Percentiles rank a stretch among this genome's conserved stretches.
phyloP scores from a whole-genome alignment of 192 early-diverging fungal species.

The Coemansia sp. region DNA sequence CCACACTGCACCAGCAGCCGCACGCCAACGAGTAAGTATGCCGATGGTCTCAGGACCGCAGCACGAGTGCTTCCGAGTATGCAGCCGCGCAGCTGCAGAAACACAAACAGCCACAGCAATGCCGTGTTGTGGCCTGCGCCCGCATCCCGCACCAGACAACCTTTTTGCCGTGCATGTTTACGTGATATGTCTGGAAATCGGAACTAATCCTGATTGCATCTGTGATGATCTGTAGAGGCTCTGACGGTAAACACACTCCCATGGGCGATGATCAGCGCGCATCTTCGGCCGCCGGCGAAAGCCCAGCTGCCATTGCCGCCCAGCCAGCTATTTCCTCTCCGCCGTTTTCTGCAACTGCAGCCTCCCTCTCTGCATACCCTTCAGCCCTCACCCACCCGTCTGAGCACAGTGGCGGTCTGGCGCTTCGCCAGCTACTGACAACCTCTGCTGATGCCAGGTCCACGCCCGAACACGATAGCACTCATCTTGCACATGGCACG shows the following conservation, averaged over 20 bases:
- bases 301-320: constrained; percentile 5
- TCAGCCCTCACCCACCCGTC: neutral
- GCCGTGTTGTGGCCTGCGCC: neutral
- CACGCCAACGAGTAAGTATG: constrained; percentile 44
- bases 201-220: constrained; percentile 5
- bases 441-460: neutral
- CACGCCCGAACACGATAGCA: neutral
- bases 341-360: neutral
- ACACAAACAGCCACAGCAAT: neutral
- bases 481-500: neutral
- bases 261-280: constrained; percentile 30
- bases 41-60: neutral
- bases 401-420: constrained; percentile 5
- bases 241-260: constrained; percentile 30
- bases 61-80: neutral
- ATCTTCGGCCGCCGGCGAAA: constrained; percentile 5
- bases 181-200: neutral
- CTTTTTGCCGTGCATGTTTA: neutral
- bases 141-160: neutral
- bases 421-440: constrained; percentile 10
- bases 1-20: constrained; percentile 16
- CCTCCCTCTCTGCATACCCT: neutral
- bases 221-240: constrained; percentile 18
- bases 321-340: neutral
- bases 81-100: neutral